Evolutionary conservation across 306 rosid genomes (phyloP).

Genomic region (Aeschynomene evenia): DNA sequence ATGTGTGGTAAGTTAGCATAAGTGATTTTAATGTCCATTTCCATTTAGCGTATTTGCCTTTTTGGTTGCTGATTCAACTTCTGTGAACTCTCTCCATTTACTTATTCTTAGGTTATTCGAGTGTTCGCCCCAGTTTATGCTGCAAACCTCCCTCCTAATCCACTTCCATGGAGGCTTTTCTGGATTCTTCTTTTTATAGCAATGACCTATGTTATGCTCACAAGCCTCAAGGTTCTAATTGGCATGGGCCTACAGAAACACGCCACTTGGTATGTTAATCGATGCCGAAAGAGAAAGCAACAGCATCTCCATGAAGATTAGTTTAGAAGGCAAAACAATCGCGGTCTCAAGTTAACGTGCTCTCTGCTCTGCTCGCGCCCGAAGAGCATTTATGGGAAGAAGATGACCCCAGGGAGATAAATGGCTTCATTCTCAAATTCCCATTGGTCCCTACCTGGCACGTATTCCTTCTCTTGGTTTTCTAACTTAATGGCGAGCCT

Average conservation of each 20-base stretch:
- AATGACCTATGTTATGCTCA: constrained; percentile 79
- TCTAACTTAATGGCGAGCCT: constrained; percentile 27
- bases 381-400: constrained; percentile 9
- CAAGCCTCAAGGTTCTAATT: constrained; percentile 88
- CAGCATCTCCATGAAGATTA: constrained; percentile 87
- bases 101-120: constrained; percentile 70
- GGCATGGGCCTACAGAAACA: constrained; percentile 76
- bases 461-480: constrained; percentile 12
- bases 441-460: constrained; percentile 5
- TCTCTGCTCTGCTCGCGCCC: constrained; percentile 8
- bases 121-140: constrained; percentile 91
- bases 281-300: constrained; percentile 75
- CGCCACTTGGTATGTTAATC: constrained; percentile 81
- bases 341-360: background rate
- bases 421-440: constrained; percentile 10
- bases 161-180: constrained; percentile 75
- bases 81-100: background rate
- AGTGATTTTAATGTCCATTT: constrained; percentile 6
- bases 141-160: constrained; percentile 68
- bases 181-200: constrained; percentile 56
- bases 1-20: constrained; percentile 91
- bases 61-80: constrained; percentile 17
- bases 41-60: background rate
- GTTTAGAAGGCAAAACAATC: constrained; percentile 18
- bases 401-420: background rate